phyloP scores from a whole-genome alignment of 352 stramenopile genomes.

The Globisporangium canariense region DNA sequence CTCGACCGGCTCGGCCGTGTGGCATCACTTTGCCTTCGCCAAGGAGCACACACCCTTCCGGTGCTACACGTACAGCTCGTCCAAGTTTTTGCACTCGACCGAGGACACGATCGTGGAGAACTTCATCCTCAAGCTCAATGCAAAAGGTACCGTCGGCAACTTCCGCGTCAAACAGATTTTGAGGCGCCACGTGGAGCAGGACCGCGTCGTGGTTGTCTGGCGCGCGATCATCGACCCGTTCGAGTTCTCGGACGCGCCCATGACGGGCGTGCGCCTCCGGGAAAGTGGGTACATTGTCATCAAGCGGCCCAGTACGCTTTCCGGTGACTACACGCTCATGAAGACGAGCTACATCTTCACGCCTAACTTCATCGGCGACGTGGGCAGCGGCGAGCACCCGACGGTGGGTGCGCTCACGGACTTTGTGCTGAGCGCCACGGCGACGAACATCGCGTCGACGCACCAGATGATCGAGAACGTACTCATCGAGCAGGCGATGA shows the following conservation, averaged over 20 bases:
- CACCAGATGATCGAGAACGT: conserved; percentile 57
- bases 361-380: conserved; percentile 14
- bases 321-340: conserved; percentile 27
- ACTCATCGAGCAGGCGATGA: conserved; percentile 28
- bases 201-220: conserved; percentile 58
- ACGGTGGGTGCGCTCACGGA: conserved; percentile 37
- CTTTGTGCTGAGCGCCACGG: conserved; percentile 39
- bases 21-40: conserved; percentile 31
- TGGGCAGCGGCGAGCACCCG: conserved; percentile 16
- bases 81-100: conserved; percentile 13
- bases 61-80: conserved; percentile 8
- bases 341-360: conserved; percentile 52
- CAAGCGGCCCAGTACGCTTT: conserved; percentile 23
- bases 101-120: conserved; percentile 66
- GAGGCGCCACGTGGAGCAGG: conserved; percentile 39
- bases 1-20: conserved; percentile 28
- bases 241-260: conserved; percentile 42
- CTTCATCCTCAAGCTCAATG: conserved; percentile 48
- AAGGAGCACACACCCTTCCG: conserved; percentile 13
- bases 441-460: conserved; percentile 24
- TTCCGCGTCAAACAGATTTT: conserved; percentile 61
- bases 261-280: conserved; percentile 47
- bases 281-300: conserved; percentile 65
- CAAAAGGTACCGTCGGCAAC: conserved; percentile 43
- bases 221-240: conserved; percentile 48